Conservation (phyloP, 345 rosid genomes). For the Citrus hindsii region DNA sequence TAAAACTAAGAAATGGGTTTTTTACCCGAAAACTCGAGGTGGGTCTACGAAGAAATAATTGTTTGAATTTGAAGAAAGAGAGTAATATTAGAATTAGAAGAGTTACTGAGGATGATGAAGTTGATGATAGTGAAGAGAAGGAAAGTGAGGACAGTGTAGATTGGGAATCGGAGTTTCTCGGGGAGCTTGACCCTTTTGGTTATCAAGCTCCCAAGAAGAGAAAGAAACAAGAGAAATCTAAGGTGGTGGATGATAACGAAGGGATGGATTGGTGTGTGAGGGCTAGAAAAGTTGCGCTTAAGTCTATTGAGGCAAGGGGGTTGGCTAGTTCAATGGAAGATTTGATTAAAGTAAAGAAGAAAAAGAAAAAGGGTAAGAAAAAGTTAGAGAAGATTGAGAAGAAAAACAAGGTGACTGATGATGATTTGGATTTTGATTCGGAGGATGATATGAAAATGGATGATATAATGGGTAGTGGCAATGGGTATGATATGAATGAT, state of each 20-base stretch:
- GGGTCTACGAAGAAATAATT: constrained; percentile 19
- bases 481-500: constrained; percentile 27
- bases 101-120: constrained; percentile 13
- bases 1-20: constrained; percentile 26
- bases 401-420: constrained; percentile 32
- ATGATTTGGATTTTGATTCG: constrained; percentile 32
- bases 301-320: constrained; percentile 74
- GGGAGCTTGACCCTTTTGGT: constrained; percentile 67
- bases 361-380: constrained; percentile 54
- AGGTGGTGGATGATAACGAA: constrained; percentile 45
- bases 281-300: constrained; percentile 73
- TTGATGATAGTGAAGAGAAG: not conserved
- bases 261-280: constrained; percentile 94
- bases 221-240: constrained; percentile 46
- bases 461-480: constrained; percentile 6
- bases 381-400: constrained; percentile 23
- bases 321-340: constrained; percentile 48
- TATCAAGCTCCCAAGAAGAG: constrained; percentile 56
- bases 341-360: constrained; percentile 51
- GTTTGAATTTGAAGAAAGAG: constrained; percentile 20
- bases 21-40: constrained; percentile 9
- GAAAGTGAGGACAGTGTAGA: constrained; percentile 29
- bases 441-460: constrained; percentile 37
- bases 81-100: constrained; percentile 6
- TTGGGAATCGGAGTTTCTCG: constrained; percentile 77